A percentile compares a stretch with the other conserved stretches of the same genome.
These are phyloP conservation scores for Saccharomyces hybrid DNA, from an alignment of 1,139 yeast species.

Conservation along the genomic window DNA sequence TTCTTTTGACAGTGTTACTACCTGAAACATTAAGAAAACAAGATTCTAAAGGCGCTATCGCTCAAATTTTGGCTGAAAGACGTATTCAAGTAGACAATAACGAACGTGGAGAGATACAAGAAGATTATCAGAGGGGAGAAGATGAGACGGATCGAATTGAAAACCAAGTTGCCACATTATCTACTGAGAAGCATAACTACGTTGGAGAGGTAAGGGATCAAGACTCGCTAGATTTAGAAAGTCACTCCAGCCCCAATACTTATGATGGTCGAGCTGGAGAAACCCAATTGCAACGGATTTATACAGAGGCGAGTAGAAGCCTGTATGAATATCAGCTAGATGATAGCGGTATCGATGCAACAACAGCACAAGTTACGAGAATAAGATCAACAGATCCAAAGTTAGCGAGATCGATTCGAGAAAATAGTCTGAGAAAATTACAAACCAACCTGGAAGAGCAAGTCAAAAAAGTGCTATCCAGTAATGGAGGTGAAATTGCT, in stretches of 20 bases:
- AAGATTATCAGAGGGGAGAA: background rate
- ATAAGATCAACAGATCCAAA: slow-evolving; percentile 26
- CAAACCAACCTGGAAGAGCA: slow-evolving; percentile 25
- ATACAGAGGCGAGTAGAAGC: slow-evolving; percentile 7
- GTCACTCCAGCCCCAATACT: background rate
- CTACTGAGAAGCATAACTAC: background rate
- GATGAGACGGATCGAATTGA: background rate
- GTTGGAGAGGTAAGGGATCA: background rate
- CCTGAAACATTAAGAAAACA: slow-evolving; percentile 71
- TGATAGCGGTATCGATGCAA: slow-evolving; percentile 3
- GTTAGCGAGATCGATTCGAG: slow-evolving; percentile 21
- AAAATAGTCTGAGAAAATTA: slow-evolving; percentile 14
- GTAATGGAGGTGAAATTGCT: slow-evolving; percentile 16
- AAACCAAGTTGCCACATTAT: background rate
- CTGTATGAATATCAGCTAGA: slow-evolving; percentile 9
- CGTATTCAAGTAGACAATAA: slow-evolving; percentile 9
- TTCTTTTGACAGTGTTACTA: slow-evolving; percentile 46
- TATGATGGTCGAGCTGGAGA: slow-evolving; percentile 1
- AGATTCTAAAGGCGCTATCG: slow-evolving; percentile 45
- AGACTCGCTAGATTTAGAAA: background rate
- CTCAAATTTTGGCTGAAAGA: slow-evolving; percentile 38
- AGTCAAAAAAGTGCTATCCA: slow-evolving; percentile 22
- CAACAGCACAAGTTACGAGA: slow-evolving; percentile 28
- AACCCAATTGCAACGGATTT: slow-evolving; percentile 9
- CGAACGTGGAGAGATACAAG: background rate